A percentile compares a stretch with the other conserved stretches of the same genome.
Conservation (phyloP, 768 basidiomycete genomes). For the Chalciporus chontae region DNA sequence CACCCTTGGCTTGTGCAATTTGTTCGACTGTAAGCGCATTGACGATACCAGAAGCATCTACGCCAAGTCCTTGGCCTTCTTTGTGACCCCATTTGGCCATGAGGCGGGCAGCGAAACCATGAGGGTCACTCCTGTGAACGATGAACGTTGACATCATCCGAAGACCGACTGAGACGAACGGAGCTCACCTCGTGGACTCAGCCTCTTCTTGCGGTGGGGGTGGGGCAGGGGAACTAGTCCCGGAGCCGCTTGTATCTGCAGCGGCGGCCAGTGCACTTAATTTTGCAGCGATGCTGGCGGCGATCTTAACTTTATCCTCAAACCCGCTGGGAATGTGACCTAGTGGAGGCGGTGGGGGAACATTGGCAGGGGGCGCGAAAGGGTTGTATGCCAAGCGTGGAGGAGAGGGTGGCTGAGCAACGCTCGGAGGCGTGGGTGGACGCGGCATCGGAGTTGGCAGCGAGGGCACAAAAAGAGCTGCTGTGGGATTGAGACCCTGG, state of each 20-base stretch:
- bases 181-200: slow-evolving; percentile 13
- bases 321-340: slow-evolving; percentile 41
- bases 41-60: slow-evolving; percentile 79
- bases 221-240: slow-evolving; percentile 23
- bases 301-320: slow-evolving; percentile 70
- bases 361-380: slow-evolving; percentile 59
- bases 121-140: slow-evolving; percentile 50
- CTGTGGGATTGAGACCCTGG: slow-evolving; percentile 31
- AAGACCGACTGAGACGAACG: background rate
- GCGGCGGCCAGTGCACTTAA: slow-evolving; percentile 52
- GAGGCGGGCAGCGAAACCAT: slow-evolving; percentile 76
- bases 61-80: slow-evolving; percentile 90
- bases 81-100: slow-evolving; percentile 98
- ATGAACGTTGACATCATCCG: background rate
- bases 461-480: slow-evolving; percentile 27
- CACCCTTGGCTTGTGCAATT: slow-evolving; percentile 32
- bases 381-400: slow-evolving; percentile 65
- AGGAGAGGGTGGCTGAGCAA: slow-evolving; percentile 37
- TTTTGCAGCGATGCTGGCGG: slow-evolving; percentile 79
- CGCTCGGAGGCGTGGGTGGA: slow-evolving; percentile 7
- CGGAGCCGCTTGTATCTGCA: slow-evolving; percentile 18
- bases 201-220: slow-evolving; percentile 31
- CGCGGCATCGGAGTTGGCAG: slow-evolving; percentile 21
- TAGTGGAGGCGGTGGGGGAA: slow-evolving; percentile 60
- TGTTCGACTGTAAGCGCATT: slow-evolving; percentile 86